Evolutionary conservation across 768 basidiomycete species (phyloP), one percentile per base, ranked within the genome.

Genomic region (Tylopilus vinaceipallidus): DNA sequence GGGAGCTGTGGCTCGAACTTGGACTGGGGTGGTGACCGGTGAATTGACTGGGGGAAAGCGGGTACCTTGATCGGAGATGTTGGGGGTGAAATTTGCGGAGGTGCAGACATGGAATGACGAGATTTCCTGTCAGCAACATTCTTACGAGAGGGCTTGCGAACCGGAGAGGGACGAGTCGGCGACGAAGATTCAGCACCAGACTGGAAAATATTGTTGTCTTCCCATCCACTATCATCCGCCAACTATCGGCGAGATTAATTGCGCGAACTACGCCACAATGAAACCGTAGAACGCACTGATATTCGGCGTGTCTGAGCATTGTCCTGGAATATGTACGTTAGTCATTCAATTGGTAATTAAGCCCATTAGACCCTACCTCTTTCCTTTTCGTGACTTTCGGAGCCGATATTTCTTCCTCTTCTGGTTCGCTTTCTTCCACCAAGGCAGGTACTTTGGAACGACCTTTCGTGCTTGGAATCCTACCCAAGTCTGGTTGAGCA

Each of bases 141-240:
- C 54, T 72, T 76, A 53, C 77, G 71, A 50, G 75, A 62, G 38
- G 73, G 55, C 67, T 76, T 75, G 56, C 74, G 69, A 50, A 70
- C 51, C 38, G 83, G 85, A 6, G 83, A 79, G 30, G 85, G 82
- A 16, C 83, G 84, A 10, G 64, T 67, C 29, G 90, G 89, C 13
- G 88, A 91, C 7, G 88, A 88, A n/a, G 86, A 87, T 58, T 92
- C 90, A 5, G 86, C 85, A n/a, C 88, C 90, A 9, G 88, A 91
- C 62, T 93, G 90, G 65, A 93, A 93, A 24, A 91, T 81, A 55
- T 93, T 92, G 61, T 90, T 91, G 56, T 91, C 90, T 61, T 92
- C 90, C 89, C 90, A 92, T 29, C 88, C 88, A 58, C 88, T 91
- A 45, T 89, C 88, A 33, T 88, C 85, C 22, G 63, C 69, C 50